Base-by-base conservation (phyloP, 192 early-diverging fungal species). In the Martensiomyces pterosporus region DNA sequence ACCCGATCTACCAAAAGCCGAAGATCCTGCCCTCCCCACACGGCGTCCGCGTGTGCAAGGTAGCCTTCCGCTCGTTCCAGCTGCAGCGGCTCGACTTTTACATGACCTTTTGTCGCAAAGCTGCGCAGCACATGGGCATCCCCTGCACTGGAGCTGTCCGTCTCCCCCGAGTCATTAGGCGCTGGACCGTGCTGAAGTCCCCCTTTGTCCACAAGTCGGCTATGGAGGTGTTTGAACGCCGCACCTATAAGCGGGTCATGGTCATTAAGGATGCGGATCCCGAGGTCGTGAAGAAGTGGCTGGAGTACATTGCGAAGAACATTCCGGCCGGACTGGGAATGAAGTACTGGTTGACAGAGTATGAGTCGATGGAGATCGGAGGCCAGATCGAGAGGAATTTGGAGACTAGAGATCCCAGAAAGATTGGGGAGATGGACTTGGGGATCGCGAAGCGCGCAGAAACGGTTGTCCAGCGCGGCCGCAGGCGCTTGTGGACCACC, bases 191-290 rank as follows among this genome's bases (percentile, higher is more conserved):
- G 27, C 81, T 87, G 34, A 85, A 85, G 48, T 93, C 91, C 18
- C 94, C 96, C 12, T 99, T 99, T 68, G 84, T 94, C 18, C 85
- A 97, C 78, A 96, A 92, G 60, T 93, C 95, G 71, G 80, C 88
- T 21, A 92, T 95, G 77, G 94, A 99, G 65, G 85, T 91, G 13
- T 99, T 99, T 80, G 94, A 97, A 75, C 80, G 89, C 40, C 85
- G 87, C 68, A 93, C 89, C 41, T 83, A 91, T 63, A 82, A 85
- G 69, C 80, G 92, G 19, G 53, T 85, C 22, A 57, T 99, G 49
- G 84, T 89, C 36, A 78, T 95, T 18, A 81, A 83, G 42, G 90
- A 95, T 55, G 69, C 85, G 17, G 75, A 89, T 43, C 77, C 75
- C 9, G 85, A 88, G 39, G 82, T 80, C 0, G 77, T 93, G 16